Conservation (phyloP, 2,329 filamentous ascomycete genomes). For the Gnomoniopsis smithogilvyi region DNA sequence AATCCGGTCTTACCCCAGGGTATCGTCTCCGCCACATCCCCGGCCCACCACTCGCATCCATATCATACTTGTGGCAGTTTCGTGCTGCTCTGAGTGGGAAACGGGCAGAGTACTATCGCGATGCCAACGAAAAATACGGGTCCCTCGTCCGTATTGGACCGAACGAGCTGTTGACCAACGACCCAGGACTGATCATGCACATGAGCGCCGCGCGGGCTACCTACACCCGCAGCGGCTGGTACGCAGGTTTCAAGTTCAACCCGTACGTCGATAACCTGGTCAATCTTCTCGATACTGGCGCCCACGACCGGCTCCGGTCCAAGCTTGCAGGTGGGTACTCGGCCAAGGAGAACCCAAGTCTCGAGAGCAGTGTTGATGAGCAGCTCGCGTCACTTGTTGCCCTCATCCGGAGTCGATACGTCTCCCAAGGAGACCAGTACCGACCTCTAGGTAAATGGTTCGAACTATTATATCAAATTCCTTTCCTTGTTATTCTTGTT, state of each 20-base stretch:
- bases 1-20: not conserved
- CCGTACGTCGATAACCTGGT: slow-evolving; percentile 8
- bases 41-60: slow-evolving; percentile 27
- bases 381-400: slow-evolving; percentile 4
- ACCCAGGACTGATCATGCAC: slow-evolving; percentile 29
- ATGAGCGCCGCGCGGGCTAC: slow-evolving; percentile 26
- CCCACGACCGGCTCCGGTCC: slow-evolving; percentile 28
- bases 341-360: slow-evolving; percentile 25
- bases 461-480: not conserved
- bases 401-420: not conserved
- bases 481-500: slow-evolving; percentile 13
- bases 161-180: slow-evolving; percentile 32
- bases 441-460: not conserved
- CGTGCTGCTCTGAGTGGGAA: slow-evolving; percentile 21
- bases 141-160: slow-evolving; percentile 33
- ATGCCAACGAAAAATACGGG: slow-evolving; percentile 24
- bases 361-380: slow-evolving; percentile 22
- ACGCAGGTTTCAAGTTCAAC: slow-evolving; percentile 4
- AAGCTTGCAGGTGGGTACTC: slow-evolving; percentile 22
- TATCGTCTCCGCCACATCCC: slow-evolving; percentile 24
- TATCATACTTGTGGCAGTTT: slow-evolving; percentile 32
- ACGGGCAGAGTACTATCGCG: slow-evolving; percentile 22
- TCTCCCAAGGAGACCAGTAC: not conserved
- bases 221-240: slow-evolving; percentile 24
- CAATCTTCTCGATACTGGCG: slow-evolving; percentile 18